Percentiles rank a stretch among this genome's conserved stretches.
Evolutionary conservation across 495 filamentous ascomycete species (phyloP).

Genomic region (Patellaria atrata): DNA sequence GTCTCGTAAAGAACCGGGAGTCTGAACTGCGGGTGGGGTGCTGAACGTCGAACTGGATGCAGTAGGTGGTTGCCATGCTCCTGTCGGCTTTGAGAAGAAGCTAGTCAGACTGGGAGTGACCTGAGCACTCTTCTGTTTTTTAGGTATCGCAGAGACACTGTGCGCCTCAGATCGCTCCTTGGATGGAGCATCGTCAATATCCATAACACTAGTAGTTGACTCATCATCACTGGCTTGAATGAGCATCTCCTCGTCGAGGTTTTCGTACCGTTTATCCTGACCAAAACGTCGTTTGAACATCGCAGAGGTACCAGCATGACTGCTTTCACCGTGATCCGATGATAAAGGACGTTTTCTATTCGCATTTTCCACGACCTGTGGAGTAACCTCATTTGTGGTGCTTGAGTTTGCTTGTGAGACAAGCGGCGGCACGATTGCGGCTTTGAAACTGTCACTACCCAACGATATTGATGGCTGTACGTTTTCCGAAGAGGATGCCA

Average conservation of each 20-base stretch:
- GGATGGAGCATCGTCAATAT: constrained; percentile 34
- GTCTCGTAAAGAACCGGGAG: constrained; percentile 24
- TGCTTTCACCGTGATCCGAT: constrained; percentile 10
- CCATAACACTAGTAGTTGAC: constrained; percentile 30
- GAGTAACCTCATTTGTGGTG: too few species aligned
- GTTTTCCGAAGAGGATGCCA: constrained; percentile 23
- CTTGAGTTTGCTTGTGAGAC: too few species aligned
- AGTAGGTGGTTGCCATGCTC: too few species aligned
- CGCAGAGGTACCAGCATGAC: not conserved
- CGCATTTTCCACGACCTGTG: not conserved
- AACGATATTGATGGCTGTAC: not conserved
- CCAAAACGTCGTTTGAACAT: constrained; percentile 9
- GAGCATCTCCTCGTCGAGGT: constrained; percentile 32
- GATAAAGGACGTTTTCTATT: constrained; percentile 5
- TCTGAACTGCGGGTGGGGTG: constrained; percentile 26
- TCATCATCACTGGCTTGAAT: constrained; percentile 73
- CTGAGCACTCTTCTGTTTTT: too few species aligned
- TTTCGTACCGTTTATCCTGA: constrained; percentile 12
- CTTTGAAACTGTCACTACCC: not conserved
- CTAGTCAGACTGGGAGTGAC: too few species aligned
- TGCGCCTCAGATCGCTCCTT: too few species aligned
- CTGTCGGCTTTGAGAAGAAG: too few species aligned
- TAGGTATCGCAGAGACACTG: too few species aligned
- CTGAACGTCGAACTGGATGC: constrained; percentile 21
- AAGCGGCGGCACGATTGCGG: too few species aligned